Evolutionary conservation across 441 rosid genomes (phyloP), one percentile per base, ranked within the genome.

Genomic region (Macaranga tanarius): DNA sequence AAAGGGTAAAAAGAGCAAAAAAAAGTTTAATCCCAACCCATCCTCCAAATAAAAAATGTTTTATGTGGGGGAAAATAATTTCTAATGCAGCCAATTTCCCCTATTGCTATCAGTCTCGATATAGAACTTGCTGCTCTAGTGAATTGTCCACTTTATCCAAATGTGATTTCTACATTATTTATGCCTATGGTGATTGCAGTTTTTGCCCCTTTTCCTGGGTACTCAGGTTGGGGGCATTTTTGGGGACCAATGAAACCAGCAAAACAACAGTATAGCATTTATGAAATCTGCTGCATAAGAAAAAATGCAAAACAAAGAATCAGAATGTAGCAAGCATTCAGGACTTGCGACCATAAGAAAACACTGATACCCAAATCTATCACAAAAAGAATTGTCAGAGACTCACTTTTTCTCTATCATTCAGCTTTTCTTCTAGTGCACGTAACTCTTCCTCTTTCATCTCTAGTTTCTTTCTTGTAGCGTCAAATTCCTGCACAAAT

Each of bases 351-450:
- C 10, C 44, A 68, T 4, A 31, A 31, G 2, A 20, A 20, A 38
- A 34, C 25, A n/a, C 6, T 11, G 8, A 2, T 55, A 13, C 22
- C 7, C 20, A n/a, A 20, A 51, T 61, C 4, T 62, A 20, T 19
- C 12, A 51, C 10, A 40, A 62, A 15, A 16, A 22, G 16, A 48
- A 55, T 23, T 44, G 70, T n/a, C 57, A 78, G 77, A n/a, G 55
- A 59, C 87, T 83, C 79, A 86, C 97, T 82, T 80, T 89, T 81
- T 95, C 96, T 85, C 98, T 86, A 66, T 84, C 90, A 77, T 87
- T 84, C 48, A 95, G 89, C 79, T 85, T 90, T 77, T 91, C 96
- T 84, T 95, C 95, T 51, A 86, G 61, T 34, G 69, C 78, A 75
- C 63, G 77, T 51, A 95, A 77, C 79, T 95, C 90, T 75, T 72